Evolutionary conservation across 1,284 basidiomycete species (phyloP).

Genomic region (Pseudozyma tsukubaensis): DNA sequence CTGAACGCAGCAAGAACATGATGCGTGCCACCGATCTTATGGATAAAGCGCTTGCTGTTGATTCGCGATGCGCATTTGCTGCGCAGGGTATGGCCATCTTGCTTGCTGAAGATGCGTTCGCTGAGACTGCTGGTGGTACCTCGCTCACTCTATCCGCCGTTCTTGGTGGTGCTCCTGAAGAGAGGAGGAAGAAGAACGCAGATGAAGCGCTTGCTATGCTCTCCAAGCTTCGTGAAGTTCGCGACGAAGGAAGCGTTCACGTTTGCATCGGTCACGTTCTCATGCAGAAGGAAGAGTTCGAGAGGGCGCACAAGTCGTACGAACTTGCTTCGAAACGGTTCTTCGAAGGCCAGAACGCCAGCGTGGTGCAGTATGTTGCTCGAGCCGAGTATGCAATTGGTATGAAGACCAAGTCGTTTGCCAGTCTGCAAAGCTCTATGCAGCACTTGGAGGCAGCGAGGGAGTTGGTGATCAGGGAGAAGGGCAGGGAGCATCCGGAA

Average conservation of each 20-base stretch:
- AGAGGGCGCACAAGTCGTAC: conserved; percentile 64
- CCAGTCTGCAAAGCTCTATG: conserved; percentile 49
- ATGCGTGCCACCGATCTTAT: conserved; percentile 65
- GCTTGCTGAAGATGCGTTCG: conserved; percentile 63
- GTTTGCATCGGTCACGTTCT: conserved; percentile 67
- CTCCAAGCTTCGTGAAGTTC: conserved; percentile 64
- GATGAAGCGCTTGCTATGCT: conserved; percentile 64
- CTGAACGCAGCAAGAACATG: conserved; percentile 62
- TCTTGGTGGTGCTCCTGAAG: conserved; percentile 44
- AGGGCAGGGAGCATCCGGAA: conserved; percentile 27
- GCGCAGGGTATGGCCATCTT: conserved; percentile 67
- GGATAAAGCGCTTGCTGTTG: conserved; percentile 62
- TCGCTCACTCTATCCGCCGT: conserved; percentile 25
- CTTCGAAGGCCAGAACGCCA: conserved; percentile 42
- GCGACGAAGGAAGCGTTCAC: conserved; percentile 65
- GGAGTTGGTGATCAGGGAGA: conserved; percentile 38
- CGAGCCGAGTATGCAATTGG: conserved; percentile 64
- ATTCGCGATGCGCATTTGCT: conserved; percentile 63
- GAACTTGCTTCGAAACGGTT: conserved; percentile 60
- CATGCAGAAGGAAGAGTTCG: conserved; percentile 65
- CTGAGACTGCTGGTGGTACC: conserved; percentile 45
- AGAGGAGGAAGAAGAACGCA: conserved; percentile 54
- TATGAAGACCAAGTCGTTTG: conserved; percentile 53
- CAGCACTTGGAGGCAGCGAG: conserved; percentile 54
- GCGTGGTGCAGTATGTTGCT: conserved; percentile 63